Evolutionary conservation across 495 filamentous ascomycete species (phyloP).

Genomic region (Astrothelium subdiscretum): DNA sequence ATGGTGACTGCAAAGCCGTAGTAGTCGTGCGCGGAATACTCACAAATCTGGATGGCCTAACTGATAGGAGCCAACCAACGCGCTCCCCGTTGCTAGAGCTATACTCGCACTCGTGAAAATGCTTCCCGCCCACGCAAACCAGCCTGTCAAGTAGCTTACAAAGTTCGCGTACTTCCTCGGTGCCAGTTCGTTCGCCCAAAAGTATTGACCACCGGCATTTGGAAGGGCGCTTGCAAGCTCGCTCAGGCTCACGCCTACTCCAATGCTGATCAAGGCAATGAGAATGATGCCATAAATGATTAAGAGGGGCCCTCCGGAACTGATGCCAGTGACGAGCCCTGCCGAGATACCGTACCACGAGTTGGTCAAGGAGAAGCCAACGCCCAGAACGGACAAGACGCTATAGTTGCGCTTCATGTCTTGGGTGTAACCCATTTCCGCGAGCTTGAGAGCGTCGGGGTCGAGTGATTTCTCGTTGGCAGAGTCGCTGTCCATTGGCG

Average conservation of each 20-base stretch:
- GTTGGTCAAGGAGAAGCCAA: constrained; percentile 52
- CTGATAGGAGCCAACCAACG: constrained; percentile 46
- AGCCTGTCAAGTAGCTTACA: constrained; percentile 45
- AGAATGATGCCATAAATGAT: constrained; percentile 51
- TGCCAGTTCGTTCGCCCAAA: constrained; percentile 49
- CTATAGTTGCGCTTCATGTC: constrained; percentile 48
- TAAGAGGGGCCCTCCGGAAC: constrained; percentile 46
- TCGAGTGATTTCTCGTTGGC: constrained; percentile 8
- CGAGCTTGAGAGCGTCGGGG: constrained; percentile 21
- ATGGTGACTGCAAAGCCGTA: neutral
- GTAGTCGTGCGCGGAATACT: constrained; percentile 9
- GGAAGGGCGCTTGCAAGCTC: constrained; percentile 49
- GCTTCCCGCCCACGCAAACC: constrained; percentile 46
- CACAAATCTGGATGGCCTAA: constrained; percentile 47
- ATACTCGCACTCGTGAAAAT: constrained; percentile 49
- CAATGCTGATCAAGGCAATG: constrained; percentile 42
- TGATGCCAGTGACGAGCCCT: constrained; percentile 48
- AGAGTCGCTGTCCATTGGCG: neutral
- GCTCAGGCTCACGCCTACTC: constrained; percentile 42
- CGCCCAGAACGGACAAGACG: constrained; percentile 44
- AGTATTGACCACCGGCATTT: constrained; percentile 54
- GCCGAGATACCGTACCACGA: constrained; percentile 54
- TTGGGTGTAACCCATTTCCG: constrained; percentile 49
- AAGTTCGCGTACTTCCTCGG: constrained; percentile 41
- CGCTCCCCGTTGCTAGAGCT: constrained; percentile 41